Base-by-base conservation (phyloP, 495 filamentous ascomycete species). In the Hamigera avellanea region DNA sequence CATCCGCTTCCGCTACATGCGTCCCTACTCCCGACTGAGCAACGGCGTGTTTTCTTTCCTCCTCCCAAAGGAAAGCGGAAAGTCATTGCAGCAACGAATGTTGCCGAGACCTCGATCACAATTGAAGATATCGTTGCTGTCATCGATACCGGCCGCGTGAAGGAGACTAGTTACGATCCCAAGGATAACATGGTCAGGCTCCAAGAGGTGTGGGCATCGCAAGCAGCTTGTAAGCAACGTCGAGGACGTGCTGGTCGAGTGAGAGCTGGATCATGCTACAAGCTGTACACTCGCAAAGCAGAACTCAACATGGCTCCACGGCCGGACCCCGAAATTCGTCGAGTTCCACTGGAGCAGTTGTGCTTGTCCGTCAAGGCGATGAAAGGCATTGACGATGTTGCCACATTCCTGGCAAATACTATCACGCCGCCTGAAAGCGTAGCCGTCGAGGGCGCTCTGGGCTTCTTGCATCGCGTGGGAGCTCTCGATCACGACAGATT, bases 71-170 rank as follows among this genome's bases (percentile, higher is more conserved):
- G 86, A 1, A 86, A 81, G 57, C 68, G 91, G 15, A 98, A 98
- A 60, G 77, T 98, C 26, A 80, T 98, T 15, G 83, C 84, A 8
- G 82, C 91, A 1, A 98, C 91, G 12, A 98, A 98, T 45, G 89
- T 98, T 12, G 91, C 91, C 2, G 91, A 98, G 53, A 98, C 91
- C 0, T 96, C 91, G 8, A 96, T 98, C 50, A 98, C 91, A 0
- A 98, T 98, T 35, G 84, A 91, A 39, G 91, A 98, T 48, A 81
- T 96, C 23, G 88, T 96, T 9, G 91, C 87, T 15, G 93, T 98
- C 33, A 93, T 98, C 35, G 91, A 98, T 50, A 87, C 81, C 6
- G 91, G 91, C 13, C 76, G 83, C 19, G 89, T 98, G 14, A 96
- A 96, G 54, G 91, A 98, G 59, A 96, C 88, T 0, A 87, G 80